phyloP scores from a whole-genome alignment of 1,284 basidiomycete species.

The Heterobasidion irregulare region DNA sequence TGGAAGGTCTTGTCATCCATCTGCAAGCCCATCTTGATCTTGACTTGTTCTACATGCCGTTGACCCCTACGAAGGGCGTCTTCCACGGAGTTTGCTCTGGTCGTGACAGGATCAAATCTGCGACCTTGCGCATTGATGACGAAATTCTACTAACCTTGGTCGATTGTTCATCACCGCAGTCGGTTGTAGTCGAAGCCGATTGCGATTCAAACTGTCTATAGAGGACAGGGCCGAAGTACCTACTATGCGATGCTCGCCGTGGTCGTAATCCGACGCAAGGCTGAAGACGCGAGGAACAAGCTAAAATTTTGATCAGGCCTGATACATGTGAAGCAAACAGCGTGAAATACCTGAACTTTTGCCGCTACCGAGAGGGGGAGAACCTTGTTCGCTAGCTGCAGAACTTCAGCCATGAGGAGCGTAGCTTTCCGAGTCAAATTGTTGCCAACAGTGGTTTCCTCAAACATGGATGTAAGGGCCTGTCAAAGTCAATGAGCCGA shows the following conservation, averaged over 20 bases:
- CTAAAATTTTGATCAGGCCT: constrained; percentile 26
- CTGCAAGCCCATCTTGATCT: constrained; percentile 83
- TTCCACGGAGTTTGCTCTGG: constrained; percentile 79
- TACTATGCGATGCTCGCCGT: constrained; percentile 69
- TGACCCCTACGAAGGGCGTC: constrained; percentile 85
- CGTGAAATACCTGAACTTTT: constrained; percentile 62
- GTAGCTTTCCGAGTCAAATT: constrained; percentile 83
- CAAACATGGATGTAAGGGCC: constrained; percentile 80
- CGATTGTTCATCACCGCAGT: constrained; percentile 42
- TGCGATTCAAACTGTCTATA: constrained; percentile 89
- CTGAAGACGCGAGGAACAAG: constrained; percentile 82
- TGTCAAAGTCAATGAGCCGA: constrained; percentile 21
- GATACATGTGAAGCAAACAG: too few relatives aligned
- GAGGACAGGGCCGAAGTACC: constrained; percentile 82
- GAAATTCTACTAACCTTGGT: constrained; percentile 38
- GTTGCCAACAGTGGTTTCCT: constrained; percentile 64
- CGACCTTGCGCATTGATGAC: background rate
- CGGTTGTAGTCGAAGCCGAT: constrained; percentile 61
- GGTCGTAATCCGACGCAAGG: constrained; percentile 71
- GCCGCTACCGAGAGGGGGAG: constrained; percentile 82
- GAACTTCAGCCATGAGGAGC: constrained; percentile 84
- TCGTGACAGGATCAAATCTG: constrained; percentile 1
- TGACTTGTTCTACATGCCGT: constrained; percentile 84
- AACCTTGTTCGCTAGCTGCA: constrained; percentile 84
- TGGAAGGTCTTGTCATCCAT: constrained; percentile 93